Evolutionary conservation across 768 basidiomycete species (phyloP).

Genomic region (Pleurotus platypus): DNA sequence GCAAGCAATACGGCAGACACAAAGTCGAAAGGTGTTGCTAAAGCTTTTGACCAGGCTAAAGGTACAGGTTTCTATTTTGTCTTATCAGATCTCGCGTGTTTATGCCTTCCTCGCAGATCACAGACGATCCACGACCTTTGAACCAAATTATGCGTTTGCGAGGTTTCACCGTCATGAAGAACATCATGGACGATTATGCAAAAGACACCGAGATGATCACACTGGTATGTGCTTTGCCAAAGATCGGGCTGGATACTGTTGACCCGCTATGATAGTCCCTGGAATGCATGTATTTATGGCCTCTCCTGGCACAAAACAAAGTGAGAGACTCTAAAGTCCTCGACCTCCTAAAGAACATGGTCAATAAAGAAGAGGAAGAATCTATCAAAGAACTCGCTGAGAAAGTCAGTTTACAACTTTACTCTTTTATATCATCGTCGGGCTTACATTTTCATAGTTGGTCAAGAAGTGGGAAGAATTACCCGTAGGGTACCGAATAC

Average conservation of each 20-base stretch:
- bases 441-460: conserved; percentile 40
- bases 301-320: conserved; percentile 83
- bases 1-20: conserved; percentile 86
- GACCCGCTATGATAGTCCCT: conserved; percentile 41
- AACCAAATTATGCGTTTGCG: conserved; percentile 88
- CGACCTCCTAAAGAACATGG: conserved; percentile 53
- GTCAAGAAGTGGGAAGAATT: conserved; percentile 78
- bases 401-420: conserved; percentile 40
- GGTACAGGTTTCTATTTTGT: conserved; percentile 33
- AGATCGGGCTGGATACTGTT: background rate
- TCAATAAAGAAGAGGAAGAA: conserved; percentile 50
- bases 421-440: too few relatives aligned
- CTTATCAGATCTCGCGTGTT: too few relatives aligned
- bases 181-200: conserved; percentile 74
- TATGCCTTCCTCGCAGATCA: conserved; percentile 51
- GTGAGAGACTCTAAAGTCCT: conserved; percentile 76
- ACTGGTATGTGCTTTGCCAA: conserved; percentile 45
- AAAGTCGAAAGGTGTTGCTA: conserved; percentile 74
- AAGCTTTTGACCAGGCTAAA: conserved; percentile 85
- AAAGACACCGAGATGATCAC: conserved; percentile 69
- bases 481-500: conserved; percentile 81
- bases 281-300: conserved; percentile 74
- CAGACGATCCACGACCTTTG: conserved; percentile 73
- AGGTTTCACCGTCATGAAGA: conserved; percentile 90
- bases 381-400: conserved; percentile 53